Evolutionary conservation across 805 yeast species (phyloP), one percentile per base, ranked within the genome.

Genomic region (Kuraishia floccosa): DNA sequence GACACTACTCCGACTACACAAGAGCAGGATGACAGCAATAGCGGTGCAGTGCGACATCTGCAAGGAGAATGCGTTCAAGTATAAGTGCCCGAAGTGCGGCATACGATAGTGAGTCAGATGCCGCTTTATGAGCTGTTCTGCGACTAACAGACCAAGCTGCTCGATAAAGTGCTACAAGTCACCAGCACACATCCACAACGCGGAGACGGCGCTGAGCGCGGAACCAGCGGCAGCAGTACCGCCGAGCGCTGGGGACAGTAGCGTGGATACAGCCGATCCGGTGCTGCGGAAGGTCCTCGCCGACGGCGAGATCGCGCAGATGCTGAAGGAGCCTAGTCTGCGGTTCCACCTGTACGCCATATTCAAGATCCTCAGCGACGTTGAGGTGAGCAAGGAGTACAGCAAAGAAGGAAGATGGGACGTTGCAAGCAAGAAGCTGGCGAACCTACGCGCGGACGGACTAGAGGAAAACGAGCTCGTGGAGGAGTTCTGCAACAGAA

Each of bases 401-500:
- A 60, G 63, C 13, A 35, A 49, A 7, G 84, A 76, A 16, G 74
- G 76, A 14, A 51, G 82, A 22, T 39, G 56, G 16, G 76, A 68
- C 17, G 63, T 78, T 9, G 82, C 82, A 2, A 65, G 73, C 37
- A 63, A 70, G 40, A 74, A 78, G 40, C 54, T 83, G 7, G 60
- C 70, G 6, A 72, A 71, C 32, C 53, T 83, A 11, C 53, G 94
- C 21, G 47, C 44, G 3, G 77, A 79, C 4, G 94, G 94, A 0
- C 33, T 59, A 0, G 84, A 82, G 40, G 70, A 68, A 30, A 83
- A 83, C 44, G 72, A 60, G 37, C 51, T 76, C 16, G 72, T 83
- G 4, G 87, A 81, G 47, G 89, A 80, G 40, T 80, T 82, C 50
- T 69, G 76, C 11, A 47, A 47, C 27, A 40, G 65, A 23, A 54